These are phyloP conservation scores for Penicillium sp. DNA, from an alignment of 2,329 filamentous ascomycete genomes.

Conservation along the genomic window DNA sequence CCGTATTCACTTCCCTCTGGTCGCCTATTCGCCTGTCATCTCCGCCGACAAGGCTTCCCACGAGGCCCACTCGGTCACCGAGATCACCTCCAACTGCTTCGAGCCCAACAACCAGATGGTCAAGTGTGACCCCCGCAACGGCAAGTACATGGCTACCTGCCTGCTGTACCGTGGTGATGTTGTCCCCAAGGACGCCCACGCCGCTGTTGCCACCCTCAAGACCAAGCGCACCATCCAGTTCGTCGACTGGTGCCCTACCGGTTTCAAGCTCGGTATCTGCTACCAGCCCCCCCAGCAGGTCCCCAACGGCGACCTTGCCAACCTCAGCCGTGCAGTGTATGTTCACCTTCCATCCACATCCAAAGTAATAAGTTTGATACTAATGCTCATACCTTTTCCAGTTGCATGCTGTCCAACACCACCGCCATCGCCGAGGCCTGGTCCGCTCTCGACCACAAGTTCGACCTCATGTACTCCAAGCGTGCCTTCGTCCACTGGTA, in stretches of 20 bases:
- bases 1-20: conserved; percentile 98
- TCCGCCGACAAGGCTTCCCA: conserved; percentile 94
- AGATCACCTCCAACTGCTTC: conserved; percentile 99
- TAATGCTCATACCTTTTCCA: conserved; percentile 44
- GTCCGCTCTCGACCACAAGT: conserved; percentile 95
- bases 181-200: conserved; percentile 93
- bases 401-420: conserved; percentile 93
- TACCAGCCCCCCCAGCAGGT: conserved; percentile 97
- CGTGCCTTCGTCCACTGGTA: conserved; percentile 99
- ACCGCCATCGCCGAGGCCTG: conserved; percentile 98
- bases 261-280: conserved; percentile 99
- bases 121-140: conserved; percentile 96
- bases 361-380: conserved; percentile 17
- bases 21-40: conserved; percentile 92
- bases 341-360: conserved; percentile 43
- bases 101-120: conserved; percentile 99
- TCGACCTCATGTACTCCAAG: conserved; percentile 99
- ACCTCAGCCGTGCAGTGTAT: conserved; percentile 97
- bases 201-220: conserved; percentile 93
- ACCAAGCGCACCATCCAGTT: conserved; percentile 99
- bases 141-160: conserved; percentile 99
- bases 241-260: conserved; percentile 99
- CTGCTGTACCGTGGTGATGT: conserved; percentile 98
- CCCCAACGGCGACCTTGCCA: conserved; percentile 94
- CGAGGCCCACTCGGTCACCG: conserved; percentile 96